Evolutionary conservation across 2,329 filamentous ascomycete species (phyloP).

Genomic region (Diaporthe amygdali): DNA sequence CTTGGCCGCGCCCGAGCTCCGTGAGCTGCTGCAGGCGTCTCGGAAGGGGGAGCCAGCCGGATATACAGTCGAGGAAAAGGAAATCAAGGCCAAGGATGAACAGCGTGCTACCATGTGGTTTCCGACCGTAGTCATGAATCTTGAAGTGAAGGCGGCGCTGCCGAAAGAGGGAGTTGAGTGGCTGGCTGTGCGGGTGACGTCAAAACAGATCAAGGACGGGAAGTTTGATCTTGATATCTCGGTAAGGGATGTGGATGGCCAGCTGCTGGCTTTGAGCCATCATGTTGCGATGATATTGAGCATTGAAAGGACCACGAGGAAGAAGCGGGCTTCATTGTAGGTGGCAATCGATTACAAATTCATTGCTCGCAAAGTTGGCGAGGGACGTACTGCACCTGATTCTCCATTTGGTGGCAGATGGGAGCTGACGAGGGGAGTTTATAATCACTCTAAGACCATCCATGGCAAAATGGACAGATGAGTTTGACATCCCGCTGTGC

Average conservation of each 20-base stretch:
- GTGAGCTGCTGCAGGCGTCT: background rate
- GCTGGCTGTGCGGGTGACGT: conserved; percentile 68
- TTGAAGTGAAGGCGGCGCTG: conserved; percentile 78
- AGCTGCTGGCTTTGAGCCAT: conserved; percentile 70
- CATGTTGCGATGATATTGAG: conserved; percentile 71
- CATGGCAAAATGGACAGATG: no score
- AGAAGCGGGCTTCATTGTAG: background rate
- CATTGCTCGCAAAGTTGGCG: no score
- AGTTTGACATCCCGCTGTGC: no score
- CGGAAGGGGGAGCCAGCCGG: background rate
- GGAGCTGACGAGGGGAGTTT: no score
- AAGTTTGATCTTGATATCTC: conserved; percentile 77
- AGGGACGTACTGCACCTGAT: no score
- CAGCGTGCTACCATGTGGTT: conserved; percentile 63
- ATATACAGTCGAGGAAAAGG: background rate
- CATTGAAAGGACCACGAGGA: conserved; percentile 62
- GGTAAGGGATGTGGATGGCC: conserved; percentile 66
- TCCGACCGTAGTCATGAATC: conserved; percentile 74
- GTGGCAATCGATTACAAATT: no score
- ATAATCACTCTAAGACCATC: no score
- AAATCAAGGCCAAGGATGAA: background rate
- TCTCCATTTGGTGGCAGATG: no score
- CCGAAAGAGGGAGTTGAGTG: conserved; percentile 73
- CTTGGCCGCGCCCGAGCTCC: conserved; percentile 2
- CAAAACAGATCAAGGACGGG: conserved; percentile 73